Evolutionary conservation across 225 moss, liverwort and hornwort species (phyloP).

Genomic region (Rhytidiadelphus loreus): DNA sequence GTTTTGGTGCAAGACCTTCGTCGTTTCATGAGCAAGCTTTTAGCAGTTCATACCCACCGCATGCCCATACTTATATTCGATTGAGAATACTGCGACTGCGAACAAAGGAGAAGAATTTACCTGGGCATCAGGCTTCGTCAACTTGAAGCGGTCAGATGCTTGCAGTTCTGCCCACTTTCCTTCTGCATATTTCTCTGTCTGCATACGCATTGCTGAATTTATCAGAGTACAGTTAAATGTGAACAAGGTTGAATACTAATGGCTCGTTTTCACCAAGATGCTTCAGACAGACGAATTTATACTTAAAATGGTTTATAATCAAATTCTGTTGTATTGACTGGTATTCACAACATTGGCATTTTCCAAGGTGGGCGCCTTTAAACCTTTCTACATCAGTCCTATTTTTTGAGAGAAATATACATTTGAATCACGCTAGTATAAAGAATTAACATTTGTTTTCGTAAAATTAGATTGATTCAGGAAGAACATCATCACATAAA

Average conservation of each 20-base stretch:
- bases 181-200: slow-evolving; percentile 70
- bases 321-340: background rate
- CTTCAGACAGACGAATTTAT: background rate
- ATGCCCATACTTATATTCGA: background rate
- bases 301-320: too few relatives aligned
- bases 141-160: slow-evolving; percentile 50
- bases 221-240: background rate
- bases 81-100: background rate
- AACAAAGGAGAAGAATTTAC: slow-evolving; percentile 13
- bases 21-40: background rate
- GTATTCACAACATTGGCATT: background rate
- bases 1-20: background rate
- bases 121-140: slow-evolving; percentile 79
- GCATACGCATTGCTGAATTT: background rate
- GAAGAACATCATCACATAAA: background rate
- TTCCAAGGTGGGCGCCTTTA: background rate
- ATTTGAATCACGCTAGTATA: background rate
- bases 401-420: background rate
- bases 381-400: background rate
- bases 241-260: background rate
- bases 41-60: background rate
- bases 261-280: background rate
- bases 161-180: slow-evolving; percentile 80
- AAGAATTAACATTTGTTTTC: background rate
- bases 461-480: background rate